A percentile compares a stretch with the other conserved stretches of the same genome.
These are phyloP conservation scores for Mycothermus thermophilus DNA, from an alignment of 495 filamentous ascomycete species.

Conservation along the genomic window DNA sequence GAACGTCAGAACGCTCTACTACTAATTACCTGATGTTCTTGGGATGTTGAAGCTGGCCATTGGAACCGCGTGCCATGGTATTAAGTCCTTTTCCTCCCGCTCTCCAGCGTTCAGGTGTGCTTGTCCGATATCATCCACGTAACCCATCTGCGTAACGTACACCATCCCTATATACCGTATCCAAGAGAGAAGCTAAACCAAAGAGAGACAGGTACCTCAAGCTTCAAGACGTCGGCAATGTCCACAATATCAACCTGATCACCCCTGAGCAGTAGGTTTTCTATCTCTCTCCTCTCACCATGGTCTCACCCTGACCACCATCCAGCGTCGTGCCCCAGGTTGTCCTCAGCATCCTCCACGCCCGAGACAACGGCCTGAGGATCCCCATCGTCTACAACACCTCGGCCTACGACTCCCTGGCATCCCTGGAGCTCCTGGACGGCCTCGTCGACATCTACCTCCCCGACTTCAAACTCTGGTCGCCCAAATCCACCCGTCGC, in stretches of 20 bases:
- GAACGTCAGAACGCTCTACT: no score
- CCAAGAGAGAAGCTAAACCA: no score
- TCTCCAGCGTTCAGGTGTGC: no score
- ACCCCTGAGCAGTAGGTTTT: conserved; percentile 47
- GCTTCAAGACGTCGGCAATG: conserved; percentile 53
- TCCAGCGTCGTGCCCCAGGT: conserved; percentile 56
- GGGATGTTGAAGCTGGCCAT: no score
- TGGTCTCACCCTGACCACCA: conserved; percentile 30
- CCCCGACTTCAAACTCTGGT: conserved; percentile 70
- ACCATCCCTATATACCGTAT: no score
- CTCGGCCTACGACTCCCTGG: conserved; percentile 57
- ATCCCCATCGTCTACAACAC: conserved; percentile 71
- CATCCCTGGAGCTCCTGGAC: conserved; percentile 50
- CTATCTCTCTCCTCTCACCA: conserved; percentile 7
- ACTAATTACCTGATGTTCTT: no score
- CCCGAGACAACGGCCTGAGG: conserved; percentile 47
- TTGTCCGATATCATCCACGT: no score
- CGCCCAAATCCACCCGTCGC: conserved; percentile 42
- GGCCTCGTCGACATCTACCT: conserved; percentile 69
- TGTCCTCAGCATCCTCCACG: conserved; percentile 53
- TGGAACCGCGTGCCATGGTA: no score
- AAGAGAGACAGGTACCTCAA: conserved; percentile 45
- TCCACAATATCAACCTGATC: conserved; percentile 70
- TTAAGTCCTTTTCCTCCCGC: no score
- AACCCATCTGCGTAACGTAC: no score